Percentiles rank a stretch among this genome's conserved stretches.
These are phyloP conservation scores for Aspergillus sp. DNA, from an alignment of 2,329 filamentous ascomycete species.

Conservation along the genomic window DNA sequence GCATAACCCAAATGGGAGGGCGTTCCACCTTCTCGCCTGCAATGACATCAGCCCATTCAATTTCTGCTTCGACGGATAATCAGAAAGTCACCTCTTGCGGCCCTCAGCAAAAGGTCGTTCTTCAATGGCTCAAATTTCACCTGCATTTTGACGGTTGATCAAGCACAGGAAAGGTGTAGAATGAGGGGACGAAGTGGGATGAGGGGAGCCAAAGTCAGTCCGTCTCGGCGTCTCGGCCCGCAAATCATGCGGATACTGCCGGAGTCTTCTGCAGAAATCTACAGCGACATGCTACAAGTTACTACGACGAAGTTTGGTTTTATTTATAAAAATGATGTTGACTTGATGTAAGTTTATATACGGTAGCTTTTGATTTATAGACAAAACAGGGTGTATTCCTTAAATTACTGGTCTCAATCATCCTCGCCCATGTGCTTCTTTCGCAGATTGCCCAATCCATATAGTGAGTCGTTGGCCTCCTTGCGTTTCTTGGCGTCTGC, in stretches of 20 bases:
- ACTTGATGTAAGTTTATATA: background rate
- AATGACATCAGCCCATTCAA: conserved; percentile 20
- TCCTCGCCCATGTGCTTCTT: conserved; percentile 33
- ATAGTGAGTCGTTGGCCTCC: conserved; percentile 36
- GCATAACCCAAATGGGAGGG: conserved; percentile 98
- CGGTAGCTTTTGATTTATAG: background rate
- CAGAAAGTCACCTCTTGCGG: conserved; percentile 70
- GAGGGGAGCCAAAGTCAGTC: conserved; percentile 19
- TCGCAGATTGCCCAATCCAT: conserved; percentile 41
- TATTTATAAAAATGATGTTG: background rate
- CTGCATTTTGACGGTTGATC: conserved; percentile 53
- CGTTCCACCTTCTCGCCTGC: conserved; percentile 86
- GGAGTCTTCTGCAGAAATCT: background rate
- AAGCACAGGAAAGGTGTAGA: conserved; percentile 11
- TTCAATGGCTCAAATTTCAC: conserved; percentile 77
- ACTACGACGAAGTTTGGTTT: background rate
- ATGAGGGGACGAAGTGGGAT: conserved; percentile 19
- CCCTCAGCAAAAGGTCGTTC: conserved; percentile 88
- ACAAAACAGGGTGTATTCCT: background rate
- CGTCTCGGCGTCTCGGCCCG: conserved; percentile 18
- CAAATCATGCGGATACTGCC: background rate
- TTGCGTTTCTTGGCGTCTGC: conserved; percentile 31
- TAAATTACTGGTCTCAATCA: conserved; percentile 7
- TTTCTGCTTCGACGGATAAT: background rate
- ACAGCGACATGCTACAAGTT: background rate